A percentile compares a stretch with the other conserved stretches of the same genome.
Conservation (phyloP, 495 filamentous ascomycete species). For the Neurospora hispaniola region DNA sequence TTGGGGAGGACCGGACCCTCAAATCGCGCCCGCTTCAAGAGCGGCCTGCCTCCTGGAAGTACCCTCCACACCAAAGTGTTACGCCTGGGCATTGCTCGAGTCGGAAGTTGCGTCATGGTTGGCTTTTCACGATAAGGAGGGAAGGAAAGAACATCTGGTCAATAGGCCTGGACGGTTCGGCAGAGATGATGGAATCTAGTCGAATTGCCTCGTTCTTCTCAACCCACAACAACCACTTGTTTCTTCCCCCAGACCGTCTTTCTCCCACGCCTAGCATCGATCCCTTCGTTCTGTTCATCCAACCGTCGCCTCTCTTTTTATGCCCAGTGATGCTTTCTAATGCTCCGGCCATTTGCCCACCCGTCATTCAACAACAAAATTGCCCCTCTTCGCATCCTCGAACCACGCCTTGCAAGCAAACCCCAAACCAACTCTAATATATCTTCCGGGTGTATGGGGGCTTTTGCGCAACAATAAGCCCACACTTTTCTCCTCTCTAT, state of each 20-base stretch:
- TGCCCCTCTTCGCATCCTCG: fast-evolving
- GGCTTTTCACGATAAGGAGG: not conserved
- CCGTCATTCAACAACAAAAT: not conserved
- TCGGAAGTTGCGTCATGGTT: not conserved
- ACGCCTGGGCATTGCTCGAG: not conserved
- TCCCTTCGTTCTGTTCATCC: not conserved
- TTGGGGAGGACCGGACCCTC: not conserved
- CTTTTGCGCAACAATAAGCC: not conserved
- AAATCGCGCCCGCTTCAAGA: not conserved
- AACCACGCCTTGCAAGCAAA: fast-evolving
- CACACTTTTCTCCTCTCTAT: too few species aligned
- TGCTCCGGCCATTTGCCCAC: too few species aligned
- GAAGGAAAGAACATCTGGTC: not conserved
- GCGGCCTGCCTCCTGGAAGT: fast-evolving
- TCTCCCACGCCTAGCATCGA: not conserved
- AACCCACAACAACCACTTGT: too few species aligned
- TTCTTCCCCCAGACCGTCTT: not conserved
- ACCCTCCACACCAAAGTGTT: not conserved
- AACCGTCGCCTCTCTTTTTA: not conserved
- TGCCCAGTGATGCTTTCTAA: not conserved
- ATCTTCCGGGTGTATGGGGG: not conserved
- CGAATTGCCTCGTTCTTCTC: not conserved
- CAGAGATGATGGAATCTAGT: not conserved
- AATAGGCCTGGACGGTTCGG: not conserved
- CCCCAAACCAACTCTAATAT: not conserved